These are phyloP conservation scores for Stephanodiscus minutulus DNA, from an alignment of 108 stramenopile genomes.

Conservation along the genomic window DNA sequence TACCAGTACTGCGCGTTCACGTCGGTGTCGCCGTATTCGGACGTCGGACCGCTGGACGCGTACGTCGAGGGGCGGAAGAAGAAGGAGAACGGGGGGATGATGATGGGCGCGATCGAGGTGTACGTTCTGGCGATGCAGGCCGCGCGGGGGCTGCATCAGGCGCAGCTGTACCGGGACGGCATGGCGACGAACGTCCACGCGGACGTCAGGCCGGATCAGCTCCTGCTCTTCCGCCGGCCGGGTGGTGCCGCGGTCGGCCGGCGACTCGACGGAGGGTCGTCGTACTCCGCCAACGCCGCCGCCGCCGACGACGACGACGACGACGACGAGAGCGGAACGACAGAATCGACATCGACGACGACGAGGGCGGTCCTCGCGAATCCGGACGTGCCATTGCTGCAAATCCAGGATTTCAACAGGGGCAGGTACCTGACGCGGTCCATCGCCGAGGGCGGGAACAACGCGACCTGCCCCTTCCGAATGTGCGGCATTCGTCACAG, in stretches of 20 bases:
- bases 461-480: conserved; percentile 26
- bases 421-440: conserved; percentile 20
- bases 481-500: too few relatives aligned
- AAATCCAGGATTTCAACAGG: conserved; percentile 27
- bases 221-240: conserved; percentile 8
- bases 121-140: background rate
- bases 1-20: conserved; percentile 19
- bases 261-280: background rate
- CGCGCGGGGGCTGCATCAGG: conserved; percentile 15
- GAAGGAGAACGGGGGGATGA: background rate
- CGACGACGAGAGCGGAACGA: background rate
- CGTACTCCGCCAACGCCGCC: too few relatives aligned
- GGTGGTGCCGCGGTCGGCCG: too few relatives aligned
- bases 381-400: conserved; percentile 9
- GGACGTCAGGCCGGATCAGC: conserved; percentile 26
- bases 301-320: too few relatives aligned
- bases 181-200: conserved; percentile 17
- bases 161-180: conserved; percentile 19
- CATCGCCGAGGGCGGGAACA: background rate
- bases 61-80: conserved; percentile 5
- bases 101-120: too few relatives aligned
- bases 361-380: background rate
- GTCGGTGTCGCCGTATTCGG: conserved; percentile 10
- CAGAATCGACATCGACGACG: background rate
- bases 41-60: conserved; percentile 8